Evolutionary conservation across 306 rosid genomes (phyloP), one percentile per base, ranked within the genome.

Genomic region (Oxytropis ochrocephala): DNA sequence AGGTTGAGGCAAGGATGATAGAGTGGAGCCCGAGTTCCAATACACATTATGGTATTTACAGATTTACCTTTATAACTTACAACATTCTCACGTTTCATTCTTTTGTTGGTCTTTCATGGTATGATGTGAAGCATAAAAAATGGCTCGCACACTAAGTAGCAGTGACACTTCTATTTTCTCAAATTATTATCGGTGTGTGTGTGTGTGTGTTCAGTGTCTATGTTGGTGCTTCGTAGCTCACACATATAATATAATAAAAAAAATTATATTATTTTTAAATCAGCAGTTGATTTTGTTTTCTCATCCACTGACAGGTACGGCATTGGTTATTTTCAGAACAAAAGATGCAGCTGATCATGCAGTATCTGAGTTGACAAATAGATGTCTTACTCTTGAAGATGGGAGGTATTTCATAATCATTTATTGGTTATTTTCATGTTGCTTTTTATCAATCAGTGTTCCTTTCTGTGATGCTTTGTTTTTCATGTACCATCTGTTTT

Each of bases 271-370:
- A 63, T 24, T 9, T 17, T 14, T 53, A 41, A 47, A 71, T 61
- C 61, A 70, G 62, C 49, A 11, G 19, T 33, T 54, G 36, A 54
- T 44, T 74, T 51, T 72, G 55, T 70, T 75, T 33, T 17, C 49
- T 70, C 67, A 49, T 77, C 11, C 33, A 30, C 30, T 33, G 11
- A 80, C 75, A 89, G 96, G 91, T 32, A 78, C 78, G 71, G 96
- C 96, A 41, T 71, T 87, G 73, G 84, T 85, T 36, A 78, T 89
- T 71, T 89, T 89, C 79, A 76, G 74, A 80, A 75, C 84, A 50
- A 74, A 69, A 64, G 44, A 24, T 39, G 87, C 78, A 52, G 93
- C 93, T 35, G 78, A 71, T 14, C 14, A 38, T 55, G 87, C 89
- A 30, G 17, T 85, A 59, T 50, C 8, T 4, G 48, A 71, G 75